phyloP scores from a whole-genome alignment of 495 filamentous ascomycete genomes.

The Pseudevernia furfuracea region DNA sequence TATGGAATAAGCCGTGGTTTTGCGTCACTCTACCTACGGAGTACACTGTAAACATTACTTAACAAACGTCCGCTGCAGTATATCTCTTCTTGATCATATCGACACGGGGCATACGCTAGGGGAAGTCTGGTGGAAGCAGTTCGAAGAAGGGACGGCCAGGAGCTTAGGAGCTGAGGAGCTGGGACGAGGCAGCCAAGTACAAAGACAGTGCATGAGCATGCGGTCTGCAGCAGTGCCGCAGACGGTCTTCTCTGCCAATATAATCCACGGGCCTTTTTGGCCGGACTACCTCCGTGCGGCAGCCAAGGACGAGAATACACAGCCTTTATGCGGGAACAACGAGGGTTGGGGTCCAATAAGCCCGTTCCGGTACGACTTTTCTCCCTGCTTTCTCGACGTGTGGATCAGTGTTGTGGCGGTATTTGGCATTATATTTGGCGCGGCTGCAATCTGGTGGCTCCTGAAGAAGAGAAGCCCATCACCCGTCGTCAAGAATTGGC shows the following conservation, averaged over 20 bases:
- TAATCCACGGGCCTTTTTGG: constrained; percentile 8
- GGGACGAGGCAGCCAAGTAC: constrained; percentile 2
- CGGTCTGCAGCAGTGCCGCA: constrained; percentile 13
- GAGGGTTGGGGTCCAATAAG: constrained; percentile 97
- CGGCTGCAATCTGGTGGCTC: constrained; percentile 67
- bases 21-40: neutral
- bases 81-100: neutral
- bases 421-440: constrained; percentile 69
- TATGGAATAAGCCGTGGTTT: no score
- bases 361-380: constrained; percentile 77
- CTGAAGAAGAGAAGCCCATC: constrained; percentile 55
- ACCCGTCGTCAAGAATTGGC: constrained; percentile 77
- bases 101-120: neutral
- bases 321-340: constrained; percentile 73
- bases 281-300: constrained; percentile 25
- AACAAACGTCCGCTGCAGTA: neutral
- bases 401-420: constrained; percentile 68
- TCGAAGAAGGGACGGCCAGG: neutral
- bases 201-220: constrained; percentile 16
- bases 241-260: constrained; percentile 12
- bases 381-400: constrained; percentile 90
- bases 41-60: neutral
- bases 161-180: constrained; percentile 1
- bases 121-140: neutral
- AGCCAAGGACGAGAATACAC: constrained; percentile 26